These are phyloP conservation scores for Trichoderma breve DNA, from an alignment of 2,329 filamentous ascomycete species.

Conservation along the genomic window DNA sequence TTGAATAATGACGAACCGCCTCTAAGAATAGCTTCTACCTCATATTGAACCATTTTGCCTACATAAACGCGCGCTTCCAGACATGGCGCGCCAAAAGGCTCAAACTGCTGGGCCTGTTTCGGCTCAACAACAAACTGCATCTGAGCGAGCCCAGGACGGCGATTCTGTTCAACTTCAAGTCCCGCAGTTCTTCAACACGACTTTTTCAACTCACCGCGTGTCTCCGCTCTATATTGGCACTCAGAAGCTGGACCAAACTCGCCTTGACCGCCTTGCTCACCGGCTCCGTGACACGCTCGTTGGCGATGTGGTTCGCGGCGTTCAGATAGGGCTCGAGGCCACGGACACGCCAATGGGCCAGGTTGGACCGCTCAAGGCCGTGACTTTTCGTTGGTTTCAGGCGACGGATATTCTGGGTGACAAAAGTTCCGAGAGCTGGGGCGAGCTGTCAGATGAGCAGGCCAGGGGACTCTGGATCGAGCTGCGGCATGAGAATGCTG, in stretches of 20 bases:
- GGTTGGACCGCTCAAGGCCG: slow-evolving; percentile 44
- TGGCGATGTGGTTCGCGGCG: slow-evolving; percentile 59
- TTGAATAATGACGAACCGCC: not conserved
- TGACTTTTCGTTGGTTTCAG: slow-evolving; percentile 49
- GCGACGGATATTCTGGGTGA: slow-evolving; percentile 34
- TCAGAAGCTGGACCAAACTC: slow-evolving; percentile 37
- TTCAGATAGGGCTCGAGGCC: slow-evolving; percentile 51
- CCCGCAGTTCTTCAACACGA: slow-evolving; percentile 56
- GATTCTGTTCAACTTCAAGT: slow-evolving; percentile 27
- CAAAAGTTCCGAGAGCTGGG: slow-evolving; percentile 22
- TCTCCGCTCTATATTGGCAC: slow-evolving; percentile 52
- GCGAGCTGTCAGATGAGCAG: slow-evolving; percentile 26
- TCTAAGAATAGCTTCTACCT: not conserved
- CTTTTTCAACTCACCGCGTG: slow-evolving; percentile 55
- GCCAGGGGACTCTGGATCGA: slow-evolving; percentile 44
- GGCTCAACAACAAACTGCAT: not conserved
- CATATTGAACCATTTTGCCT: not conserved
- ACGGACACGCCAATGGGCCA: slow-evolving; percentile 41
- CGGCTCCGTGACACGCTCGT: slow-evolving; percentile 55
- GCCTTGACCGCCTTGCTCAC: slow-evolving; percentile 45
- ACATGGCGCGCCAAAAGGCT: slow-evolving; percentile 15
- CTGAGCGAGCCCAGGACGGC: not conserved
- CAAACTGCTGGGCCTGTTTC: not conserved
- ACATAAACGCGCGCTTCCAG: not conserved
- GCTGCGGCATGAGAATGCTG: slow-evolving; percentile 52